A percentile compares a stretch with the other conserved stretches of the same genome.
These are phyloP conservation scores for Suillus americanus DNA, from an alignment of 768 basidiomycete species.

Conservation along the genomic window DNA sequence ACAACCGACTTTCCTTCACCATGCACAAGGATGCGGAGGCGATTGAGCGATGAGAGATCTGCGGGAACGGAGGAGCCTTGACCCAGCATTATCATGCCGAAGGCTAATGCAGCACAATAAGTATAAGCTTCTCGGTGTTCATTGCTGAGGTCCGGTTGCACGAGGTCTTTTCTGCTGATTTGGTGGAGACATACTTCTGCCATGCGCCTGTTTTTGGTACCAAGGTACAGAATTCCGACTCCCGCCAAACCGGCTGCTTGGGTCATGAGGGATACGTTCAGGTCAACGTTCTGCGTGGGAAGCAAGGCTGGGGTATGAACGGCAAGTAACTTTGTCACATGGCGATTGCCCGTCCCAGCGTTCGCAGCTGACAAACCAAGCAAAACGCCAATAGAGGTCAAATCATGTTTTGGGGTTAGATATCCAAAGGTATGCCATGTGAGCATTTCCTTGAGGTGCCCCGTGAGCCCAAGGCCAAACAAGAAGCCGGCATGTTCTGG, in stretches of 20 bases:
- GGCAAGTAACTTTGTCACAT: slow-evolving; percentile 88
- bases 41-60: slow-evolving; percentile 66
- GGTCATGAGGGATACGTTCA: slow-evolving; percentile 87
- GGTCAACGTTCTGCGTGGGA: slow-evolving; percentile 80
- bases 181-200: slow-evolving; percentile 90
- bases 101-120: slow-evolving; percentile 82
- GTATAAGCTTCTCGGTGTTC: slow-evolving; percentile 94
- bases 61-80: slow-evolving; percentile 78
- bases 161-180: slow-evolving; percentile 74
- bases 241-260: slow-evolving; percentile 88
- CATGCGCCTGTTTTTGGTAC: slow-evolving; percentile 85
- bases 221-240: slow-evolving; percentile 87
- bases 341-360: slow-evolving; percentile 78
- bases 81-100: slow-evolving; percentile 96
- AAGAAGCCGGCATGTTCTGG: slow-evolving; percentile 97
- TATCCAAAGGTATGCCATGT: slow-evolving; percentile 97
- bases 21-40: slow-evolving; percentile 73
- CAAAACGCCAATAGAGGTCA: slow-evolving; percentile 90
- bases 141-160: slow-evolving; percentile 79
- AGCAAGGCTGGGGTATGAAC: slow-evolving; percentile 93
- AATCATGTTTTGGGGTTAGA: slow-evolving; percentile 93
- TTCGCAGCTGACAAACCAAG: slow-evolving; percentile 93
- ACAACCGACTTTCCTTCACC: slow-evolving; percentile 55
- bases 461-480: slow-evolving; percentile 87
- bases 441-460: slow-evolving; percentile 85